Evolutionary conservation across 352 stramenopile genomes (phyloP).

Genomic region (Pythium rhizo-oryzae): DNA sequence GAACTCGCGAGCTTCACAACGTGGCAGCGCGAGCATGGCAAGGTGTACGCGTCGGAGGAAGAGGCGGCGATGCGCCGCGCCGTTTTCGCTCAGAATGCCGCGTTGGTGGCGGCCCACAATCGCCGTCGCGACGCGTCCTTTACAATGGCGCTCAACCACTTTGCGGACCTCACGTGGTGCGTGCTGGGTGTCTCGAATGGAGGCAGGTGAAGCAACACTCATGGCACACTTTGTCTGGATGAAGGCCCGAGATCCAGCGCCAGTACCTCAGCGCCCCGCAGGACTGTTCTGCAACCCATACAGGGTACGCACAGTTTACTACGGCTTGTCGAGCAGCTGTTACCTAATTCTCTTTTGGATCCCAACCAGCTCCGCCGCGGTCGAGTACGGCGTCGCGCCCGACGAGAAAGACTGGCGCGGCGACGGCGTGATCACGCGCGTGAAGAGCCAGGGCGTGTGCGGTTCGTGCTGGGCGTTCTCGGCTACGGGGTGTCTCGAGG

Average conservation of each 20-base stretch:
- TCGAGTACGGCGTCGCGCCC: constrained; percentile 52
- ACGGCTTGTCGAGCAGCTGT: neutral
- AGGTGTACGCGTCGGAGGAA: constrained; percentile 48
- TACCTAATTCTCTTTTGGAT: too few species aligned
- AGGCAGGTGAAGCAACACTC: too few species aligned
- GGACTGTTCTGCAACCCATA: constrained; percentile 68
- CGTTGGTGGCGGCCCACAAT: constrained; percentile 63
- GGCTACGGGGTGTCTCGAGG: constrained; percentile 97
- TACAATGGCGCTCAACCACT: constrained; percentile 77
- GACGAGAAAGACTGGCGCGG: constrained; percentile 93
- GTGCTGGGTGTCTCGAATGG: neutral
- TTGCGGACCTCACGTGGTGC: constrained; percentile 74
- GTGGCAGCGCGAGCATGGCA: constrained; percentile 52
- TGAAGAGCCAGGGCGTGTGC: constrained; percentile 99
- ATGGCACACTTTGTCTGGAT: neutral
- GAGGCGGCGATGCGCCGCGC: constrained; percentile 51
- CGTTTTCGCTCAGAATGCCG: constrained; percentile 65
- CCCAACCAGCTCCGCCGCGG: neutral
- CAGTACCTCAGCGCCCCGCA: constrained; percentile 66
- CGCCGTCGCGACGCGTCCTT: constrained; percentile 39
- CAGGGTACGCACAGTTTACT: constrained; percentile 16
- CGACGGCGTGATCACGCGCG: constrained; percentile 93
- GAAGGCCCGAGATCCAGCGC: constrained; percentile 69
- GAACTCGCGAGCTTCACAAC: constrained; percentile 35
- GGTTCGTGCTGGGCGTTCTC: constrained; percentile 99